These are phyloP conservation scores for Hansenula lynferdii DNA, from an alignment of 1,139 yeast species.

Conservation along the genomic window DNA sequence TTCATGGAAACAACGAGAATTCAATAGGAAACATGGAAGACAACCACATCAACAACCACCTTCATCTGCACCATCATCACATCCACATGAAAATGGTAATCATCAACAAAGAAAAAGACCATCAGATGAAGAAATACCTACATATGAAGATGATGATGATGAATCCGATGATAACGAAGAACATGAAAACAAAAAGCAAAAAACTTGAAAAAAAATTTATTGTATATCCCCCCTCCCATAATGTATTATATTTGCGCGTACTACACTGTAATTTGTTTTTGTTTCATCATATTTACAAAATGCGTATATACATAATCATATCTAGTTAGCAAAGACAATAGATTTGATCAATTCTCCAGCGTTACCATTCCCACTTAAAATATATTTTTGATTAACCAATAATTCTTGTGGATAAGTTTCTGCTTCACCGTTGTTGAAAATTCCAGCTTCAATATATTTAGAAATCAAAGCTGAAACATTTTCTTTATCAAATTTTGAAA, in stretches of 20 bases:
- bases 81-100: neutral
- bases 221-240: too few relatives aligned
- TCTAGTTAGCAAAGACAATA: constrained; percentile 25
- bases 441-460: constrained; percentile 51
- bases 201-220: neutral
- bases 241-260: too few relatives aligned
- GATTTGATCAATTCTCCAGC: constrained; percentile 62
- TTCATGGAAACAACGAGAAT: constrained; percentile 44
- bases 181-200: constrained; percentile 20
- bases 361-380: constrained; percentile 74
- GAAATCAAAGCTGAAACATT: constrained; percentile 52
- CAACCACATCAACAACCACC: constrained; percentile 6
- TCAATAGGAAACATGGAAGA: constrained; percentile 15
- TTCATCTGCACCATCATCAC: too few relatives aligned
- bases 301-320: too few relatives aligned
- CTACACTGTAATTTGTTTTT: too few relatives aligned
- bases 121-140: constrained; percentile 11
- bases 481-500: constrained; percentile 46
- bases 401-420: constrained; percentile 27
- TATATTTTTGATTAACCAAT: constrained; percentile 47
- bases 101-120: constrained; percentile 4
- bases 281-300: too few relatives aligned
- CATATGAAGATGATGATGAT: constrained; percentile 23
- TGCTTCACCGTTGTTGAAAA: constrained; percentile 41
- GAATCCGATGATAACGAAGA: constrained; percentile 31